Evolutionary conservation across 805 yeast species (phyloP).

Genomic region (Yamadazyma tumulicola): DNA sequence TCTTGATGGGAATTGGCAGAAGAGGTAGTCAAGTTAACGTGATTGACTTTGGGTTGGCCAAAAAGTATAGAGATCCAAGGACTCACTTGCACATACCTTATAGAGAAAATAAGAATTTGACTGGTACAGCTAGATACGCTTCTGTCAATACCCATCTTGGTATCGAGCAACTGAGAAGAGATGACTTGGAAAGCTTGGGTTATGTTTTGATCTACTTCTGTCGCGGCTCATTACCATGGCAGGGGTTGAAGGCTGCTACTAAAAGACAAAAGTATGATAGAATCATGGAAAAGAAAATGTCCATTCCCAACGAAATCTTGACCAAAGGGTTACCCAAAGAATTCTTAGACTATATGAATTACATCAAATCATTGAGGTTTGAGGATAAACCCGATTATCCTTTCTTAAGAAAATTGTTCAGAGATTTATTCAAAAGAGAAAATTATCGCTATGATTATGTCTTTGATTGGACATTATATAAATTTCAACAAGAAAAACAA

Average conservation of each 20-base stretch:
- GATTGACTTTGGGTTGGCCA: slow-evolving; percentile 91
- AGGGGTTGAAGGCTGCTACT: slow-evolving; percentile 94
- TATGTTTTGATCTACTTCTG: slow-evolving; percentile 92
- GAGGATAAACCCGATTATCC: slow-evolving; percentile 96
- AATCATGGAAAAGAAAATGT: slow-evolving; percentile 91
- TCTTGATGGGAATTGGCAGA: slow-evolving; percentile 84
- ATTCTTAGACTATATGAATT: slow-evolving; percentile 81
- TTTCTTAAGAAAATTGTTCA: slow-evolving; percentile 80
- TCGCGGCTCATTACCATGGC: slow-evolving; percentile 97
- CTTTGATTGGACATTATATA: slow-evolving; percentile 94
- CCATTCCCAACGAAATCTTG: slow-evolving; percentile 79
- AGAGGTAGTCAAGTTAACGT: slow-evolving; percentile 95
- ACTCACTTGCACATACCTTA: slow-evolving; percentile 94
- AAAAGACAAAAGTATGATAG: slow-evolving; percentile 96
- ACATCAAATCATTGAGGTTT: slow-evolving; percentile 84
- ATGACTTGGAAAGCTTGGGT: slow-evolving; percentile 92
- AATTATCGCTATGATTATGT: slow-evolving; percentile 90
- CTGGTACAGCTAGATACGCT: slow-evolving; percentile 98
- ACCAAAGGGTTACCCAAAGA: slow-evolving; percentile 92
- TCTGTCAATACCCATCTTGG: slow-evolving; percentile 94
- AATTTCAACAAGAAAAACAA: slow-evolving; percentile 61
- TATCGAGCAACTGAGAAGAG: slow-evolving; percentile 94
- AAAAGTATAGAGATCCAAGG: slow-evolving; percentile 90
- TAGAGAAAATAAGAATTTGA: slow-evolving; percentile 91
- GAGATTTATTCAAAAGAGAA: slow-evolving; percentile 84